Base-by-base conservation (phyloP, 2,329 filamentous ascomycete genomes). In the Dryadomyces quercivorus region DNA sequence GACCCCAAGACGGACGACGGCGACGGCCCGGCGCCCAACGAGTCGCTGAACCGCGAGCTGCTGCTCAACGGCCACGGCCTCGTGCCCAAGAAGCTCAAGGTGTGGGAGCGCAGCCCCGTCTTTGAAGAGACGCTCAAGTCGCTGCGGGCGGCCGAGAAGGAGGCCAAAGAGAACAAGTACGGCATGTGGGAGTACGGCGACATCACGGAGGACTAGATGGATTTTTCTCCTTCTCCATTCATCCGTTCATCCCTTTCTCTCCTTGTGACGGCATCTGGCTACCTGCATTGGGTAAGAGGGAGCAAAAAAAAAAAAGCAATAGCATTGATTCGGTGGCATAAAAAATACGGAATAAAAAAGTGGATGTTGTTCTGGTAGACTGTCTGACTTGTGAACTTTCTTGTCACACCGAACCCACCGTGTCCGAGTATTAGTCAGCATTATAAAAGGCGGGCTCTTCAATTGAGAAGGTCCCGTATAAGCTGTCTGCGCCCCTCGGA, bases 151-250 rank as follows among this genome's bases (percentile, higher is more conserved):
- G 80, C 85, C 52, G 85, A 95, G 74, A 75, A 78, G 40, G 76
- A 85, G 68, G 92, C 92, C 5, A 95, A 94, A 79, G 75, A 80
- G 54, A 82, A 84, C 55, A 81, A 90, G 59, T 76, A 82, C 61
- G 93, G 93, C 46, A 93, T 95, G 80, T 98, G 92, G 91, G 93
- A 98, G 78, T 98, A 97, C 70, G 93, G 93, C 62, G 93, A 97
- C 68, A 77, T 95, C 65, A 95, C 89, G 15, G 91, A 95, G 73
- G 89, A 95, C 65, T 90, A 82, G n/a, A 22, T 26, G 9, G 18
- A n/a, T 42, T 36, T 42, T 22, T 18, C 46, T 31, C 46, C n/a
- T n/a, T n/a, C n/a, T n/a, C n/a, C n/a, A n/a, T n/a, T n/a, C n/a
- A n/a, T n/a, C n/a, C n/a, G n/a, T n/a, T n/a, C n/a, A n/a, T 20